phyloP scores from a whole-genome alignment of 1,284 basidiomycete genomes.

The Boletellus deceptivus region DNA sequence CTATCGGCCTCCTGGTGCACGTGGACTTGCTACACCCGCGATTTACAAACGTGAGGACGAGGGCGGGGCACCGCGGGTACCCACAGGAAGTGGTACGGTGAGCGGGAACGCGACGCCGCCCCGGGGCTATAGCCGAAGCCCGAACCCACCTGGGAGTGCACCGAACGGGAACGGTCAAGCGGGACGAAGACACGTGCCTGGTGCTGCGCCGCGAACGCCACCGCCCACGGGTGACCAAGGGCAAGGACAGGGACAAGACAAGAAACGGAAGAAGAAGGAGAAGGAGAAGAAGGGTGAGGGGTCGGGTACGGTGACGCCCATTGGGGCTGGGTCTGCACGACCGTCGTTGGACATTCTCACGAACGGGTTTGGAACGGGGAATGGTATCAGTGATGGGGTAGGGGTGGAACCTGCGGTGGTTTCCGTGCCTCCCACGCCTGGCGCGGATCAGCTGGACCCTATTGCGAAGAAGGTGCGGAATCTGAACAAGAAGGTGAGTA shows the following conservation, averaged over 20 bases:
- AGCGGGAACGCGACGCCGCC: slow-evolving; percentile 58
- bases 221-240: slow-evolving; percentile 41
- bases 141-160: slow-evolving; percentile 32
- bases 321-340: slow-evolving; percentile 26
- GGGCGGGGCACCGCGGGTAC: slow-evolving; percentile 52
- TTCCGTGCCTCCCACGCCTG: slow-evolving; percentile 56
- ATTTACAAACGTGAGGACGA: slow-evolving; percentile 90
- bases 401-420: slow-evolving; percentile 24
- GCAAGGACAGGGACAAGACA: slow-evolving; percentile 32
- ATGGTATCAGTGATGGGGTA: background rate
- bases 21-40: slow-evolving; percentile 80
- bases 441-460: slow-evolving; percentile 70
- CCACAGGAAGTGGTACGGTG: slow-evolving; percentile 32
- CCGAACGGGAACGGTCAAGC: slow-evolving; percentile 26
- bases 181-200: slow-evolving; percentile 60
- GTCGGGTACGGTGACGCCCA: slow-evolving; percentile 32
- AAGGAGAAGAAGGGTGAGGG: slow-evolving; percentile 48
- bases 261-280: slow-evolving; percentile 59
- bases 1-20: slow-evolving; percentile 90
- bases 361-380: slow-evolving; percentile 20
- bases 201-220: slow-evolving; percentile 52
- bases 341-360: slow-evolving; percentile 38
- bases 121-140: slow-evolving; percentile 37
- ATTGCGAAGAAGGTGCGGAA: slow-evolving; percentile 90
- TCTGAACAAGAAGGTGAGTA: slow-evolving; percentile 83